Conservation (phyloP, 73 alveolate species). For the Urostyla sp. region DNA sequence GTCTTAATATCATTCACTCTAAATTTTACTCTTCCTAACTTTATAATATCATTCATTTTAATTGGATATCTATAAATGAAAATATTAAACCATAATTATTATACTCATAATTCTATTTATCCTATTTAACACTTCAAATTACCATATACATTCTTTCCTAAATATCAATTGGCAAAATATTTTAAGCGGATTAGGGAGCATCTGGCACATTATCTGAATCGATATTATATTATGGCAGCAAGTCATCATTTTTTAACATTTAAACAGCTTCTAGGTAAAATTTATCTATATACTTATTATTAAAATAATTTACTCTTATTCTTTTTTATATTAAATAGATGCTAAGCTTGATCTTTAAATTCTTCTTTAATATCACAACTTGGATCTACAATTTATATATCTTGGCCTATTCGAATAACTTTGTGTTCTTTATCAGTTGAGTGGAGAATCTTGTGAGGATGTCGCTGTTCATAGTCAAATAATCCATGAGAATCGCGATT, state of each 20-base stretch:
- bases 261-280: constrained; percentile 21
- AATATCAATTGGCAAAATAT: neutral
- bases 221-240: too few species aligned
- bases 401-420: neutral
- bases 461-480: constrained; percentile 71
- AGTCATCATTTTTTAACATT: constrained; percentile 32
- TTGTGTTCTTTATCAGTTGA: neutral
- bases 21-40: constrained; percentile 31
- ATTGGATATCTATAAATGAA: neutral
- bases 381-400: neutral
- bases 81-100: neutral
- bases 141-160: constrained; percentile 36
- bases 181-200: constrained; percentile 7
- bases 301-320: constrained; percentile 6
- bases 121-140: constrained; percentile 1
- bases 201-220: neutral
- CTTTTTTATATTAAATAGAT: constrained; percentile 23
- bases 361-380: neutral
- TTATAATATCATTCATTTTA: constrained; percentile 21
- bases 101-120: neutral
- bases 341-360: constrained; percentile 38
- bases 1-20: constrained; percentile 35
- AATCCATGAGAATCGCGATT: constrained; percentile 76
- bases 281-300: constrained; percentile 3
- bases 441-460: constrained; percentile 13